Evolutionary conservation across 345 rosid genomes (phyloP).

Genomic region (Turnera subulata): DNA sequence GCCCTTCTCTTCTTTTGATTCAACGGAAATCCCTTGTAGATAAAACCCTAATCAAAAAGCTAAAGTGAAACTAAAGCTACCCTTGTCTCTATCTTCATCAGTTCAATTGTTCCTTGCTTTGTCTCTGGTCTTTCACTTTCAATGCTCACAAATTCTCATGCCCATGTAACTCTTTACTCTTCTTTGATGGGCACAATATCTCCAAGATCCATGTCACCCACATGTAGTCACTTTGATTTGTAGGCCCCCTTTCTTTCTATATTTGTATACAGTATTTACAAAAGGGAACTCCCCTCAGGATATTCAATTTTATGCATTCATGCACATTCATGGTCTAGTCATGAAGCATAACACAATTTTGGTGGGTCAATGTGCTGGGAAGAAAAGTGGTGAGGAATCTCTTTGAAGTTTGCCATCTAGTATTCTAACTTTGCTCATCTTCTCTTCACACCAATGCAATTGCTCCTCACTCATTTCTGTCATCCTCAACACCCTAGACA

Average conservation of each 20-base stretch:
- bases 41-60: constrained; percentile 22
- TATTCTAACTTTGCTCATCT: constrained; percentile 88
- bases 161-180: constrained; percentile 21
- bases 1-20: constrained; percentile 33
- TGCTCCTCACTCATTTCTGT: constrained; percentile 61
- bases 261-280: constrained; percentile 22
- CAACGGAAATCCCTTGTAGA: constrained; percentile 18
- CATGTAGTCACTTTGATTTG: constrained; percentile 41
- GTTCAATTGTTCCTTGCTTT: constrained; percentile 57
- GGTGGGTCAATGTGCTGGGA: constrained; percentile 79
- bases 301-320: constrained; percentile 36
- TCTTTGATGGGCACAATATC: constrained; percentile 23
- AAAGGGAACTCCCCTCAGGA: constrained; percentile 29
- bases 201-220: constrained; percentile 37
- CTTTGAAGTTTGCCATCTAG: constrained; percentile 73
- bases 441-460: constrained; percentile 94
- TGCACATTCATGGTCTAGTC: constrained; percentile 37
- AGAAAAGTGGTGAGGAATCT: constrained; percentile 86
- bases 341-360: constrained; percentile 22
- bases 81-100: constrained; percentile 37
- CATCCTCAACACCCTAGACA: constrained; percentile 87
- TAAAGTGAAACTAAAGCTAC: constrained; percentile 40
- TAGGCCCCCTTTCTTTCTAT: constrained; percentile 17
- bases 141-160: constrained; percentile 10
- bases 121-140: constrained; percentile 39